phyloP scores from a whole-genome alignment of 495 filamentous ascomycete genomes.

The Patellaria atrata region DNA sequence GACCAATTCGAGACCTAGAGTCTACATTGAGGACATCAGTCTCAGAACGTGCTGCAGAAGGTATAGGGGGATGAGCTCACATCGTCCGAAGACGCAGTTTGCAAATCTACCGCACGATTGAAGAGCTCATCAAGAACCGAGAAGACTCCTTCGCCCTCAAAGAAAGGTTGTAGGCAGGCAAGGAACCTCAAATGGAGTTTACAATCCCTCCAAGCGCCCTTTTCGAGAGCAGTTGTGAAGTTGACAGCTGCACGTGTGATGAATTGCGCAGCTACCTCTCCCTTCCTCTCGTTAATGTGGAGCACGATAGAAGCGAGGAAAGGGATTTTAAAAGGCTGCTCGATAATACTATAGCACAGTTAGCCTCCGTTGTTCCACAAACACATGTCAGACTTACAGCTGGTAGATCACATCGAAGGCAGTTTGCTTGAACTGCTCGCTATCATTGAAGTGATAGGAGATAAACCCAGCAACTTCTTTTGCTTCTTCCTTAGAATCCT shows the following conservation, averaged over 20 bases:
- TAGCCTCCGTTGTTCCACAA: constrained; percentile 7
- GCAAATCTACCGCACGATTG: constrained; percentile 66
- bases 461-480: constrained; percentile 59
- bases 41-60: neutral
- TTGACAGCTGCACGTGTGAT: constrained; percentile 42
- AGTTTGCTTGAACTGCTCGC: constrained; percentile 49
- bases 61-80: constrained; percentile 34
- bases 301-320: constrained; percentile 74
- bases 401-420: constrained; percentile 61
- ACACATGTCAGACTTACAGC: constrained; percentile 37
- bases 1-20: constrained; percentile 76
- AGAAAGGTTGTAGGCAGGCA: constrained; percentile 61
- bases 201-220: constrained; percentile 73
- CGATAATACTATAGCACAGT: constrained; percentile 34
- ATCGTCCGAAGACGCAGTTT: constrained; percentile 82
- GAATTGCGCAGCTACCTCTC: constrained; percentile 54
- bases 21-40: constrained; percentile 20
- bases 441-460: constrained; percentile 68
- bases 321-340: constrained; percentile 94
- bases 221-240: constrained; percentile 46
- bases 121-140: constrained; percentile 74
- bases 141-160: constrained; percentile 79
- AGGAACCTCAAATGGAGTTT: constrained; percentile 83
- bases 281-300: constrained; percentile 56
- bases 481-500: constrained; percentile 58